Percentiles rank a stretch among this genome's conserved stretches.
Evolutionary conservation across 2,329 filamentous ascomycete species (phyloP).

Genomic region (Seiridium unicorne): DNA sequence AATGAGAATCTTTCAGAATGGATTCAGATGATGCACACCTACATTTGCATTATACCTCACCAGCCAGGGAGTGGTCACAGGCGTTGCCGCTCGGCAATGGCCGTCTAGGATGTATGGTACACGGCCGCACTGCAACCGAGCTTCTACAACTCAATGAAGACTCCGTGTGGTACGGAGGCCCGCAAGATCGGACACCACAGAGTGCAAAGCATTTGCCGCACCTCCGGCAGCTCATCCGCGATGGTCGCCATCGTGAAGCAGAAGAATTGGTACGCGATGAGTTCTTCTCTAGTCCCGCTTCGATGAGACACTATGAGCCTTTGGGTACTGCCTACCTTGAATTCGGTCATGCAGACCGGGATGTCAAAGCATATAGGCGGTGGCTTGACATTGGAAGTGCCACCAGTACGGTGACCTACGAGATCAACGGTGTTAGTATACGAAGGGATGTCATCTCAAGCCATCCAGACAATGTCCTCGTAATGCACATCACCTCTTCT

Average conservation of each 20-base stretch:
- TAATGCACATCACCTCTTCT: slow-evolving; percentile 15
- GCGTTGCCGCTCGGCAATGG: slow-evolving; percentile 49
- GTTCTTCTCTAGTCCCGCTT: slow-evolving; percentile 44
- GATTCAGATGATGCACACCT: background rate
- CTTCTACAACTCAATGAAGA: slow-evolving; percentile 46
- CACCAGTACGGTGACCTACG: slow-evolving; percentile 12
- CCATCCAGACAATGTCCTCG: slow-evolving; percentile 21
- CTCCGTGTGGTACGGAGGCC: slow-evolving; percentile 44
- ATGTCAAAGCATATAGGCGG: slow-evolving; percentile 25
- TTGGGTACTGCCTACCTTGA: slow-evolving; percentile 24
- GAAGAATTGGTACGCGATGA: slow-evolving; percentile 36
- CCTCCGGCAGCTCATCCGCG: slow-evolving; percentile 38
- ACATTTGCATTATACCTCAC: slow-evolving; percentile 1
- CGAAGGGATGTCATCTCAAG: slow-evolving; percentile 21
- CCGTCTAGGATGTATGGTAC: slow-evolving; percentile 40
- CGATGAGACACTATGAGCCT: slow-evolving; percentile 46
- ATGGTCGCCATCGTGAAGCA: slow-evolving; percentile 35
- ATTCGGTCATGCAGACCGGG: slow-evolving; percentile 13
- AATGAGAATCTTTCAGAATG: background rate
- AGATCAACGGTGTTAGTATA: slow-evolving; percentile 14
- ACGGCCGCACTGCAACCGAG: slow-evolving; percentile 41
- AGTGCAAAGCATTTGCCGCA: slow-evolving; percentile 34
- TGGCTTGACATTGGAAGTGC: slow-evolving; percentile 15
- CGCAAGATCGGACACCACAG: slow-evolving; percentile 38
- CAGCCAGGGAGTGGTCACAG: slow-evolving; percentile 13